Evolutionary conservation across 2,329 filamentous ascomycete species (phyloP).

Genomic region (Cordyceps cicadae): DNA sequence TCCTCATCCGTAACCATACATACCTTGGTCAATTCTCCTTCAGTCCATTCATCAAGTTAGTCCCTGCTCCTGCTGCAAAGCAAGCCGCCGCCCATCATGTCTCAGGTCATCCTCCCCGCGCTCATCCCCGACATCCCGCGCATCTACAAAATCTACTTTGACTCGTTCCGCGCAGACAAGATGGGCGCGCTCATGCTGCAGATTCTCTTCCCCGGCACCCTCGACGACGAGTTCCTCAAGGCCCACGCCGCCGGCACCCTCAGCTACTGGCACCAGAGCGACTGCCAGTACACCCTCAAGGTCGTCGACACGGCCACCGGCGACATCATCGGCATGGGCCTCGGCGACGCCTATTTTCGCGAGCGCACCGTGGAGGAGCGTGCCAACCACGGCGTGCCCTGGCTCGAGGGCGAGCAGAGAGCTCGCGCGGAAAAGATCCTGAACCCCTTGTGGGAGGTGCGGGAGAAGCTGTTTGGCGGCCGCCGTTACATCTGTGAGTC

Average conservation of each 20-base stretch:
- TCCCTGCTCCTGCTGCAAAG: no score
- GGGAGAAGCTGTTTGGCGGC: slow-evolving; percentile 32
- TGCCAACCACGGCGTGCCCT: slow-evolving; percentile 34
- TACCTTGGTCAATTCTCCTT: neutral
- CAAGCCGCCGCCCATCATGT: slow-evolving; percentile 22
- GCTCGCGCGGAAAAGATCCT: slow-evolving; percentile 35
- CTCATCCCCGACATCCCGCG: slow-evolving; percentile 37
- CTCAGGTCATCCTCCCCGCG: slow-evolving; percentile 35
- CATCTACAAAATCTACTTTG: slow-evolving; percentile 40
- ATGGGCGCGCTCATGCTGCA: slow-evolving; percentile 33
- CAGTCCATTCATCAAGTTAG: neutral
- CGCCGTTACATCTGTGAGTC: slow-evolving; percentile 34
- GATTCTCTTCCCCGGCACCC: slow-evolving; percentile 31
- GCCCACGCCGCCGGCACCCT: slow-evolving; percentile 34
- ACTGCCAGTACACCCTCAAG: slow-evolving; percentile 39
- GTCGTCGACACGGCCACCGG: slow-evolving; percentile 35
- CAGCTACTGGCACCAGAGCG: slow-evolving; percentile 29
- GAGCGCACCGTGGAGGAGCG: slow-evolving; percentile 33
- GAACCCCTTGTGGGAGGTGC: slow-evolving; percentile 31
- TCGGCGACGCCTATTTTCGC: slow-evolving; percentile 34
- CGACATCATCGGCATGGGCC: slow-evolving; percentile 38
- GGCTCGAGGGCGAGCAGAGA: slow-evolving; percentile 36
- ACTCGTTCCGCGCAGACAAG: slow-evolving; percentile 31
- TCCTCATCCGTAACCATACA: neutral
- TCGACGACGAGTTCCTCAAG: slow-evolving; percentile 32